Percentiles rank a stretch among this genome's conserved stretches.
Conservation (phyloP, 2,329 filamentous ascomycete species). For the Pyrenophora teres region DNA sequence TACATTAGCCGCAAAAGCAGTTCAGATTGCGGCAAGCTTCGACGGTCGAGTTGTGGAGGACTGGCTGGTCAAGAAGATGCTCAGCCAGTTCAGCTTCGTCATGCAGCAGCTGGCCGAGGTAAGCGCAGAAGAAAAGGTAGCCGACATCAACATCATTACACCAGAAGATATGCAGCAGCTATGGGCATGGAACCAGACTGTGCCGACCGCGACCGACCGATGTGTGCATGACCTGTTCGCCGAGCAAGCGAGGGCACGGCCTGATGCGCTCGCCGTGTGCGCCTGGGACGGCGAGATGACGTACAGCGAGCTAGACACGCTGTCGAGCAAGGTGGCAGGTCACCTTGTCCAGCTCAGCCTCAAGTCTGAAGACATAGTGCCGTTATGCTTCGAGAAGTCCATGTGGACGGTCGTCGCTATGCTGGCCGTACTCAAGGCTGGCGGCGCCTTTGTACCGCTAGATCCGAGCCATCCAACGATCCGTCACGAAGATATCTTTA, state of each 20-base stretch:
- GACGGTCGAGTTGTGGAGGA: slow-evolving; percentile 9
- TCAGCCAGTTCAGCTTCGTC: no score
- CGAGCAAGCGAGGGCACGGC: not conserved
- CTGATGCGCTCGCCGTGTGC: not conserved
- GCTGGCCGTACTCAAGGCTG: no score
- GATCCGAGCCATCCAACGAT: no score
- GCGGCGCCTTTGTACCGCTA: no score
- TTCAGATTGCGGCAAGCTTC: slow-evolving; percentile 21
- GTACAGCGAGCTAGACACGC: slow-evolving; percentile 12
- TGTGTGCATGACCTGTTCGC: slow-evolving; percentile 12
- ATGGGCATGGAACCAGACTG: not conserved
- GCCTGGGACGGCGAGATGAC: slow-evolving; percentile 17
- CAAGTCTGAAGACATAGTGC: slow-evolving; percentile 8
- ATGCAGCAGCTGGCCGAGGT: not conserved
- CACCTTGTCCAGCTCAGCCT: not conserved
- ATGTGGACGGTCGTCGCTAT: no score
- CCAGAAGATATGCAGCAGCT: not conserved
- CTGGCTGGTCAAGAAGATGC: not conserved
- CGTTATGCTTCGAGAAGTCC: slow-evolving; percentile 20
- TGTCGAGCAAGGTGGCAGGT: not conserved
- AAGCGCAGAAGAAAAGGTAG: not conserved
- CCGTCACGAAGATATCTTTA: no score
- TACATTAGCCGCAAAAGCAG: slow-evolving; percentile 3
- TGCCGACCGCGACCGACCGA: not conserved
- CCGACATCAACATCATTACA: not conserved